Evolutionary conservation across 768 basidiomycete genomes (phyloP).

Genomic region (Melanogaster broomeanus): DNA sequence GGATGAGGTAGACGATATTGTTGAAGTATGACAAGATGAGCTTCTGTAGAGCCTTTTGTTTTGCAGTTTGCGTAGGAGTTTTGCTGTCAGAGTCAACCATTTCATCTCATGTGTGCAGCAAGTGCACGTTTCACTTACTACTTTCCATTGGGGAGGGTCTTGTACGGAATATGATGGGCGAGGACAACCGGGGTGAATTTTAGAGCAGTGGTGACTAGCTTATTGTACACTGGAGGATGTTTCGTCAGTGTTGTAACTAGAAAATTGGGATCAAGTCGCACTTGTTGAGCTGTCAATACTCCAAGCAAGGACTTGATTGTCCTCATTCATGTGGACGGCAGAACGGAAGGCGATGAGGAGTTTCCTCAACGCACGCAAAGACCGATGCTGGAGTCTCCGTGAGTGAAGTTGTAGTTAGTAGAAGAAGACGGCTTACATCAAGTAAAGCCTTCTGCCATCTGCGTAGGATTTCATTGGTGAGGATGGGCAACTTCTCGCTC

Average conservation of each 20-base stretch:
- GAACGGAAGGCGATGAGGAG: constrained; percentile 89
- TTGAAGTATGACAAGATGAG: constrained; percentile 88
- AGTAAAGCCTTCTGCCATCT: constrained; percentile 90
- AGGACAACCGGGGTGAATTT: constrained; percentile 91
- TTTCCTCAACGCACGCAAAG: constrained; percentile 79
- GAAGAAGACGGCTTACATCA: constrained; percentile 50
- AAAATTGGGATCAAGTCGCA: not conserved
- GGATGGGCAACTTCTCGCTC: constrained; percentile 47
- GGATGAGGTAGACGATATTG: constrained; percentile 78
- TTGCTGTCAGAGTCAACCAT: constrained; percentile 56
- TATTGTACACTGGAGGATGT: constrained; percentile 77
- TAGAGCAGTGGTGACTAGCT: constrained; percentile 83
- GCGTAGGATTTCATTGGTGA: constrained; percentile 70
- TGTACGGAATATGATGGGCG: constrained; percentile 85
- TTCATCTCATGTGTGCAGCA: not conserved
- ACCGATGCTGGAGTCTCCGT: constrained; percentile 64
- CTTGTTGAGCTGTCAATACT: constrained; percentile 75
- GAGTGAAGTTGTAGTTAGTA: not conserved
- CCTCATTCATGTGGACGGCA: constrained; percentile 88
- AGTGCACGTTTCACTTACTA: constrained; percentile 54
- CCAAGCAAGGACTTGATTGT: constrained; percentile 79
- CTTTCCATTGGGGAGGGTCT: constrained; percentile 78
- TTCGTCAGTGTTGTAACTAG: not conserved
- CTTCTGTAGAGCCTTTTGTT: constrained; percentile 84
- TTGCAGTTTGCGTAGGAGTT: constrained; percentile 75